These are phyloP conservation scores for Candida ulmi DNA, from an alignment of 805 yeast species.

Conservation along the genomic window DNA sequence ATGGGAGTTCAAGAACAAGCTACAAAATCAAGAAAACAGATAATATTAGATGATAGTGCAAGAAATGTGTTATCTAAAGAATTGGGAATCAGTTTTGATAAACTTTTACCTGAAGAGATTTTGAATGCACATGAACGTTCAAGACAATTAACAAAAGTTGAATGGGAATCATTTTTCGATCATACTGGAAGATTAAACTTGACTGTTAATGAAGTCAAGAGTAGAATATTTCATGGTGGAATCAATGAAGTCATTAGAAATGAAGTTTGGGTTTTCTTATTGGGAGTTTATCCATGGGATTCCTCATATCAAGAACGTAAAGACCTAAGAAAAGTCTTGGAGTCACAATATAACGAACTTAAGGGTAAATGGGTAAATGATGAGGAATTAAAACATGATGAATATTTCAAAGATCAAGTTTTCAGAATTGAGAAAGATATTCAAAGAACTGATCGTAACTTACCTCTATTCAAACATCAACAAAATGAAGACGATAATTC, in stretches of 20 bases:
- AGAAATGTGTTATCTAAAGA: conserved; percentile 50
- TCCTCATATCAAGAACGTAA: conserved; percentile 65
- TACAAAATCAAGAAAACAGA: conserved; percentile 45
- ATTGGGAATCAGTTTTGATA: conserved; percentile 50
- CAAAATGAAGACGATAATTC: conserved; percentile 29
- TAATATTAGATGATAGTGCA: conserved; percentile 56
- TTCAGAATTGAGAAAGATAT: conserved; percentile 90
- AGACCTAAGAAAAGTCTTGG: conserved; percentile 49
- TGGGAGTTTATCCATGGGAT: conserved; percentile 88
- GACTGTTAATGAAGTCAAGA: conserved; percentile 75
- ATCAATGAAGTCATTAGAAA: conserved; percentile 50
- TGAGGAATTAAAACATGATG: conserved; percentile 45
- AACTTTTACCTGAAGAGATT: conserved; percentile 54
- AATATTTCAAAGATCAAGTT: conserved; percentile 85
- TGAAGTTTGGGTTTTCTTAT: conserved; percentile 81
- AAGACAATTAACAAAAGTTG: conserved; percentile 58
- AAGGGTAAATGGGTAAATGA: conserved; percentile 70
- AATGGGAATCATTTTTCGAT: conserved; percentile 87
- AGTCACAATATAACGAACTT: conserved; percentile 54
- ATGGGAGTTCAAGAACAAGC: conserved; percentile 90
- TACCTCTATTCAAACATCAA: conserved; percentile 50
- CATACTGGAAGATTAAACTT: conserved; percentile 61
- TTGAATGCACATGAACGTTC: conserved; percentile 53
- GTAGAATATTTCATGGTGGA: conserved; percentile 88
- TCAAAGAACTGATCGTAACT: conserved; percentile 79